Conservation (phyloP, 345 rosid genomes). For the Camelina neglecta region DNA sequence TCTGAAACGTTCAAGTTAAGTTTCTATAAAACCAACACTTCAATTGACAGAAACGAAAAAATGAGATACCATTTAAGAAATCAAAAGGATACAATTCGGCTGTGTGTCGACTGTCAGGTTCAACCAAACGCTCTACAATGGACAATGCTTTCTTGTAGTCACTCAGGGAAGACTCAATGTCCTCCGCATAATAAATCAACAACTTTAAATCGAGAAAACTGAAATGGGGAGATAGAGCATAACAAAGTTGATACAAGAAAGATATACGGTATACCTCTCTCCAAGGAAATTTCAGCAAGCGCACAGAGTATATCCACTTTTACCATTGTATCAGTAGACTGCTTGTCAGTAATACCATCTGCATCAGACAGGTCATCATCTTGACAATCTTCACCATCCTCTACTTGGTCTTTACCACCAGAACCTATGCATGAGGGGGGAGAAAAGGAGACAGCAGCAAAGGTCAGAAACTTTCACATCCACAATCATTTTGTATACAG, state of each 20-base stretch:
- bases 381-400: slow-evolving; percentile 59
- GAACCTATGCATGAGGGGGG: slow-evolving; percentile 42
- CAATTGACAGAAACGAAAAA: not conserved
- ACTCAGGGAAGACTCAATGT: slow-evolving; percentile 84
- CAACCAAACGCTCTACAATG: slow-evolving; percentile 77
- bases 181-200: slow-evolving; percentile 61
- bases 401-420: slow-evolving; percentile 57
- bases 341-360: slow-evolving; percentile 69
- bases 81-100: slow-evolving; percentile 92
- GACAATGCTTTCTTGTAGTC: slow-evolving; percentile 81
- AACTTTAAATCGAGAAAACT: not conserved
- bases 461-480: not conserved
- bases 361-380: slow-evolving; percentile 67
- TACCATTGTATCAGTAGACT: slow-evolving; percentile 66
- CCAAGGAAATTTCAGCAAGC: slow-evolving; percentile 85
- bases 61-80: not conserved
- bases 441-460: no score
- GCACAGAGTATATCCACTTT: slow-evolving; percentile 83
- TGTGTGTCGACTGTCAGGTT: slow-evolving; percentile 78
- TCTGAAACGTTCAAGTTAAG: slow-evolving; percentile 64
- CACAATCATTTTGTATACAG: no score
- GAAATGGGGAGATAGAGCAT: not conserved
- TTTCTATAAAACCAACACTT: slow-evolving; percentile 18
- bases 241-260: slow-evolving; percentile 4
- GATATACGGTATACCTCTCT: slow-evolving; percentile 78